Evolutionary conservation across 2,329 filamentous ascomycete species (phyloP).

Genomic region (Chrysoporthe austroafricana): DNA sequence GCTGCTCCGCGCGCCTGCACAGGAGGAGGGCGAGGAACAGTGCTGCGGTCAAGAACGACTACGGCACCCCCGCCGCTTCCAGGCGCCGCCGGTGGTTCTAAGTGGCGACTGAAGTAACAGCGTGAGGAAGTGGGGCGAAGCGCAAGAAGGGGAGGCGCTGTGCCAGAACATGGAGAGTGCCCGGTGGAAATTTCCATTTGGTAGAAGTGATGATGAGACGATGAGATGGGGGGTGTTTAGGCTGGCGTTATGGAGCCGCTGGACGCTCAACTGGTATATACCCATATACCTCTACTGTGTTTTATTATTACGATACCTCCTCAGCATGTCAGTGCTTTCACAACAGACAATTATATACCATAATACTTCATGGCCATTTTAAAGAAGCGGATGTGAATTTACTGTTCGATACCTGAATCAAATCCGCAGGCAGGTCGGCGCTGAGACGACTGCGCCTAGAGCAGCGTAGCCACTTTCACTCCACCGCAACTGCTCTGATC

Average conservation of each 20-base stretch:
- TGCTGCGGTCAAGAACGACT: constrained; percentile 37
- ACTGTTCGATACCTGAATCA: no score
- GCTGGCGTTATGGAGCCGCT: neutral
- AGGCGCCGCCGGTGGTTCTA: constrained; percentile 29
- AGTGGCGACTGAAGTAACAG: neutral
- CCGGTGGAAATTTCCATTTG: neutral
- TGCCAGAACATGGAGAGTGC: neutral
- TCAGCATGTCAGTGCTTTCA: neutral
- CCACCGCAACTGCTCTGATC: no score
- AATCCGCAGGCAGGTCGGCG: no score
- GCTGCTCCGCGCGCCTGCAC: constrained; percentile 56
- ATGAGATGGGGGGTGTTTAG: neutral
- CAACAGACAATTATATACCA: no score
- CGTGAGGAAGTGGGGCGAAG: neutral
- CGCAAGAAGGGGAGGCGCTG: neutral
- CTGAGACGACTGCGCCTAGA: no score
- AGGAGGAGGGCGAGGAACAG: constrained; percentile 38
- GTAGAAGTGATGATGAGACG: neutral
- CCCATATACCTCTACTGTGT: no score
- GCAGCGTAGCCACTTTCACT: no score
- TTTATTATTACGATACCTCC: constrained; percentile 5
- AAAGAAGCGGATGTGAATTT: no score
- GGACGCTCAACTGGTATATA: neutral
- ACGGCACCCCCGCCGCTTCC: constrained; percentile 27
- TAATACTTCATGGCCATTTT: neutral